These are phyloP conservation scores for Quercus wislizeni DNA, from an alignment of 306 rosid species.

Conservation along the genomic window DNA sequence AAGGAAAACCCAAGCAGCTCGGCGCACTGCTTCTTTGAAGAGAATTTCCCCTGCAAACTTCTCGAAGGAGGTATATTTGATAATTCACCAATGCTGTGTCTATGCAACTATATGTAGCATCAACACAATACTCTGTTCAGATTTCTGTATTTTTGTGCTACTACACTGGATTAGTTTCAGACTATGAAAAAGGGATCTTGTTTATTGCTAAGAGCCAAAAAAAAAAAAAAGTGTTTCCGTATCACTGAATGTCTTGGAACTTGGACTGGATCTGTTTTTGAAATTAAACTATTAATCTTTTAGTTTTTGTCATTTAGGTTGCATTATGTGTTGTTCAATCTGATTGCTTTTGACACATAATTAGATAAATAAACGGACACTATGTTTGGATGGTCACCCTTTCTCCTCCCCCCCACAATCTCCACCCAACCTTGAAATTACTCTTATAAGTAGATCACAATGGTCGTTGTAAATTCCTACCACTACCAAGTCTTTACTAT, in stretches of 20 bases:
- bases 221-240: not conserved
- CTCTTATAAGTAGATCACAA: too few species aligned
- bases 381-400: too few species aligned
- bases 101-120: not conserved
- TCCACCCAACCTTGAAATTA: too few species aligned
- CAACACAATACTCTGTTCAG: not conserved
- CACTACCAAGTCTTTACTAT: not conserved
- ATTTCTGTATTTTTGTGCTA: not conserved
- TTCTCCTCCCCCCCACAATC: too few species aligned
- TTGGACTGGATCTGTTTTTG: not conserved
- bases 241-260: not conserved
- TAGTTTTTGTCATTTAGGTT: not conserved
- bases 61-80: slow-evolving; percentile 64
- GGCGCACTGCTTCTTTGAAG: slow-evolving; percentile 69
- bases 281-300: not conserved
- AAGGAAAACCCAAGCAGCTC: slow-evolving; percentile 54
- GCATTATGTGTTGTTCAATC: not conserved
- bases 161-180: not conserved
- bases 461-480: not conserved
- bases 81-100: not conserved
- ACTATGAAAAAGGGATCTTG: not conserved
- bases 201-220: not conserved
- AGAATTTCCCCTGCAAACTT: slow-evolving; percentile 83
- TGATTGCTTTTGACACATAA: not conserved
- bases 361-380: too few species aligned